Percentiles rank a stretch among this genome's conserved stretches.
Conservation (phyloP, 495 filamentous ascomycete species). For the Xylaria curta region DNA sequence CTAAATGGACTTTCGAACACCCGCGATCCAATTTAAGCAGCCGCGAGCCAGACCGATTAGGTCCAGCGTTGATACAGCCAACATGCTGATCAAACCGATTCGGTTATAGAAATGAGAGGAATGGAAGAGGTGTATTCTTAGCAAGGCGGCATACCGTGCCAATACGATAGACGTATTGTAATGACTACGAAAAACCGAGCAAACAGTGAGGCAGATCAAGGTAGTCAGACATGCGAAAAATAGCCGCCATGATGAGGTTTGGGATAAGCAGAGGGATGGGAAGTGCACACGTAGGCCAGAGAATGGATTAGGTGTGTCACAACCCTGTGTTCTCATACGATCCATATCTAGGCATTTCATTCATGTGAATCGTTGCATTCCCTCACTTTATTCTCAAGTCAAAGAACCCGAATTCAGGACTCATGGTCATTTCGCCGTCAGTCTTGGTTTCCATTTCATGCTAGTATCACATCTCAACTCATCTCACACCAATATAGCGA, state of each 20-base stretch:
- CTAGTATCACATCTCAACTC: too few species aligned
- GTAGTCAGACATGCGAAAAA: neutral
- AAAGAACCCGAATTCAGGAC: too few species aligned
- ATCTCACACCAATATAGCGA: too few species aligned
- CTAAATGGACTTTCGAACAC: neutral
- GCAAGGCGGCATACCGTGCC: neutral
- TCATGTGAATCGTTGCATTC: too few species aligned
- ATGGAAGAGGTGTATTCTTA: slow-evolving; percentile 6
- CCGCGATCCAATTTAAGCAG: neutral
- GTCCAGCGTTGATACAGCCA: neutral
- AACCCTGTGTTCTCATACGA: neutral
- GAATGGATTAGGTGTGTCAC: too few species aligned
- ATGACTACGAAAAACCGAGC: neutral
- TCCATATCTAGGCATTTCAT: too few species aligned
- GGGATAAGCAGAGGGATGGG: neutral
- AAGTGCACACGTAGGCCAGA: too few species aligned
- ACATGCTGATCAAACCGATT: neutral
- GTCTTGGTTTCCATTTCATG: too few species aligned
- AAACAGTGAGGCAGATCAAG: neutral
- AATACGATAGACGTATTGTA: neutral
- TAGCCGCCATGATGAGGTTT: neutral
- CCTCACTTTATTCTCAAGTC: too few species aligned
- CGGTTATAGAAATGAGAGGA: neutral
- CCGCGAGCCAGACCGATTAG: neutral
- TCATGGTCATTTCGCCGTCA: too few species aligned